Conservation (phyloP, 106 monocot genomes). For the Platanthera zijinensis region DNA sequence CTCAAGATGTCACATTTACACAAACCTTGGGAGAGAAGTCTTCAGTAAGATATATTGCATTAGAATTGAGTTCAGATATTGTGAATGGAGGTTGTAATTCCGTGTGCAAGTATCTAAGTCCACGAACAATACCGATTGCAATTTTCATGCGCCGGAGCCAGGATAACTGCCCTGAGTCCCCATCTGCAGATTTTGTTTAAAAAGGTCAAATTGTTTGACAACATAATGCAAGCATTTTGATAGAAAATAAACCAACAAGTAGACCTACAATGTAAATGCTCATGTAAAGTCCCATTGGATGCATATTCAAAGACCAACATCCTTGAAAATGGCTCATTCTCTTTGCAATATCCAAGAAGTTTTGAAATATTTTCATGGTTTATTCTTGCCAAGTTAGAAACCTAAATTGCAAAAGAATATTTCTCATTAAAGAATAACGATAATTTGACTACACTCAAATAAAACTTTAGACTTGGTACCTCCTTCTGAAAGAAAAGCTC, state of each 20-base stretch:
- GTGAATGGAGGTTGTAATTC: constrained; percentile 81
- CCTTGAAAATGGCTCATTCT: constrained; percentile 73
- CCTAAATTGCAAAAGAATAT: constrained; percentile 29
- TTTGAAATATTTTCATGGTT: constrained; percentile 73
- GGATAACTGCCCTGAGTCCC: constrained; percentile 63
- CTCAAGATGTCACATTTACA: not conserved
- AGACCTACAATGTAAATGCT: constrained; percentile 82
- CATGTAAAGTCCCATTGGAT: constrained; percentile 90
- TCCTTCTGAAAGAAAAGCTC: constrained; percentile 76
- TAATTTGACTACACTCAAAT: not conserved
- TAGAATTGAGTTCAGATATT: constrained; percentile 69
- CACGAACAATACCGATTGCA: constrained; percentile 61
- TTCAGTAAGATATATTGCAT: constrained; percentile 80
- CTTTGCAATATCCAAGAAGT: constrained; percentile 76
- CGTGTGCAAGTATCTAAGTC: constrained; percentile 71
- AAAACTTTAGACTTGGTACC: constrained; percentile 24
- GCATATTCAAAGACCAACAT: constrained; percentile 94
- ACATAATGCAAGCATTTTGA: not conserved
- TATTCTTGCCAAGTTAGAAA: constrained; percentile 61
- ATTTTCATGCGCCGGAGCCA: constrained; percentile 96
- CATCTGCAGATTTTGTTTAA: constrained; percentile 31
- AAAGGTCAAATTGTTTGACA: not conserved
- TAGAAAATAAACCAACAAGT: not conserved
- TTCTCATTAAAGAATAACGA: not conserved
- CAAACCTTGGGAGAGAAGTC: constrained; percentile 97